These are phyloP conservation scores for Gyrodon lividus DNA, from an alignment of 768 basidiomycete species.

Conservation along the genomic window DNA sequence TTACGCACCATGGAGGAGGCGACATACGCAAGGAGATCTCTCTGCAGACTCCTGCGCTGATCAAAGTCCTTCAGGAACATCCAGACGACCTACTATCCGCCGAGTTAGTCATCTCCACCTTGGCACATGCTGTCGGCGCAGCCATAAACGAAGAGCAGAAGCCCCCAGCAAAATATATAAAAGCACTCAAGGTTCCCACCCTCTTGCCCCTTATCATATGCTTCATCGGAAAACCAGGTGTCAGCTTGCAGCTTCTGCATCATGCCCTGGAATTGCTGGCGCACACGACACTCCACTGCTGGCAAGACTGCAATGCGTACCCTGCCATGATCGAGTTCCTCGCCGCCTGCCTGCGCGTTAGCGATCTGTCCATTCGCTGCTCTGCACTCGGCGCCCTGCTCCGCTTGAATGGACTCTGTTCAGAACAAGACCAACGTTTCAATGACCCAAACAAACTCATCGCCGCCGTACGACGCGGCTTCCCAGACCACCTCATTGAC, in stretches of 20 bases:
- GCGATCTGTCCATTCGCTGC: slow-evolving; percentile 52
- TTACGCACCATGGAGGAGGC: slow-evolving; percentile 61
- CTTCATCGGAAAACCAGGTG: slow-evolving; percentile 43
- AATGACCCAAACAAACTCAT: slow-evolving; percentile 53
- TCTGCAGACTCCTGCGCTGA: slow-evolving; percentile 37
- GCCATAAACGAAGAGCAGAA: slow-evolving; percentile 41
- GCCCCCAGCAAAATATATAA: slow-evolving; percentile 37
- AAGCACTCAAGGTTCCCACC: slow-evolving; percentile 41
- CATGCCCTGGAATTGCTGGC: slow-evolving; percentile 53
- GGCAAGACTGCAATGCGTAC: slow-evolving; percentile 42
- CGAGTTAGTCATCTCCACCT: slow-evolving; percentile 49
- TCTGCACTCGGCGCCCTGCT: slow-evolving; percentile 53
- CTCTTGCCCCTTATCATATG: slow-evolving; percentile 45
- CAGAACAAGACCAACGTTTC: slow-evolving; percentile 44
- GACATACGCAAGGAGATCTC: slow-evolving; percentile 53
- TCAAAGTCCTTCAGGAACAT: slow-evolving; percentile 46
- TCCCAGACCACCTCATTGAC: slow-evolving; percentile 46
- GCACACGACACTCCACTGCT: slow-evolving; percentile 42
- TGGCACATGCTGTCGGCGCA: slow-evolving; percentile 51
- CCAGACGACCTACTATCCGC: slow-evolving; percentile 50
- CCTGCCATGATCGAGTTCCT: slow-evolving; percentile 49
- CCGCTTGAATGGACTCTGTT: slow-evolving; percentile 43
- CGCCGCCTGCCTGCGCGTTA: slow-evolving; percentile 53
- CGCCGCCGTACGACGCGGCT: slow-evolving; percentile 37
- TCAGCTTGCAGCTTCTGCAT: slow-evolving; percentile 42